A percentile compares a stretch with the other conserved stretches of the same genome.
These are phyloP conservation scores for Daldinia concentrica DNA, from an alignment of 495 filamentous ascomycete genomes.

Conservation along the genomic window DNA sequence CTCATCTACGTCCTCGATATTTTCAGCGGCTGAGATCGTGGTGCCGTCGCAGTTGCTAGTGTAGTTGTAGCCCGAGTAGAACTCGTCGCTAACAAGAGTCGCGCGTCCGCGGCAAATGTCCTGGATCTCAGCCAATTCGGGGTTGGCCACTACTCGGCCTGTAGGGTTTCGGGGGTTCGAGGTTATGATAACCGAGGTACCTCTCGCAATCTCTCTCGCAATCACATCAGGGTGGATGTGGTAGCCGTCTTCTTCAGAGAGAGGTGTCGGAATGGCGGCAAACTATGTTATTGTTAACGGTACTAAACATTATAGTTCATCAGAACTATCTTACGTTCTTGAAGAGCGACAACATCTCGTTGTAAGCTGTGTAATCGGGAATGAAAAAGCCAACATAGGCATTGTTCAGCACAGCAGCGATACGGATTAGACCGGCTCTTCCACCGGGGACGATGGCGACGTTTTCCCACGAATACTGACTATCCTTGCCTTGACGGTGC, in stretches of 20 bases:
- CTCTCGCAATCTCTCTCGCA: conserved; percentile 86
- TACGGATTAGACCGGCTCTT: conserved; percentile 89
- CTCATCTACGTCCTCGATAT: conserved; percentile 75
- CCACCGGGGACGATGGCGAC: conserved; percentile 98
- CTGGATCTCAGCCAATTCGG: conserved; percentile 86
- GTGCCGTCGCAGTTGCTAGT: conserved; percentile 88
- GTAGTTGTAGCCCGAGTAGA: conserved; percentile 97
- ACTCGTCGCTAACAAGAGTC: conserved; percentile 94
- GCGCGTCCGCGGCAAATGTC: conserved; percentile 90
- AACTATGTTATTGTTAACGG: conserved; percentile 63
- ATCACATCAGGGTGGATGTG: conserved; percentile 94
- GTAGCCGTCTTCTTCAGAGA: conserved; percentile 84
- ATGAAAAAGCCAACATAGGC: conserved; percentile 91
- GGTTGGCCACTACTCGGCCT: conserved; percentile 82
- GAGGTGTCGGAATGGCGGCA: conserved; percentile 86
- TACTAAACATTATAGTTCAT: background rate
- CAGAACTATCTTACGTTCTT: conserved; percentile 68
- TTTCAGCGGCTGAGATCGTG: conserved; percentile 86
- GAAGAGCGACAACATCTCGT: conserved; percentile 94
- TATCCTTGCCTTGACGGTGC: conserved; percentile 86
- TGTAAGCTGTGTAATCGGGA: conserved; percentile 82
- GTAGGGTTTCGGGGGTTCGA: conserved; percentile 98
- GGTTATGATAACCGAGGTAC: conserved; percentile 87
- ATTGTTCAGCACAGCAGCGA: conserved; percentile 92
- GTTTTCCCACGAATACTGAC: conserved; percentile 97